Evolutionary conservation across 2,329 filamentous ascomycete species (phyloP).

Genomic region (Claviceps paspali): DNA sequence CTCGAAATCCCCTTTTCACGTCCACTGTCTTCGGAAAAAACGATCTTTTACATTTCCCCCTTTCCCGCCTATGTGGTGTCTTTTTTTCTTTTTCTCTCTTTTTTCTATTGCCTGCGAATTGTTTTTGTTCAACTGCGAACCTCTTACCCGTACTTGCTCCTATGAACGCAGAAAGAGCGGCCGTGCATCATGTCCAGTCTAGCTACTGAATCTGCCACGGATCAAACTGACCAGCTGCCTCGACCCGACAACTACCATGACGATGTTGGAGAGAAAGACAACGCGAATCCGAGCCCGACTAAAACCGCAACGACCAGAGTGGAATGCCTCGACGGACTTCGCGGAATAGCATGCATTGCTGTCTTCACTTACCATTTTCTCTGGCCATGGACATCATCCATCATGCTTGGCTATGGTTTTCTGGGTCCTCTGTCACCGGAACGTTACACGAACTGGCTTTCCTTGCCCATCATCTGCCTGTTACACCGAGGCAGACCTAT

Average conservation of each 20-base stretch:
- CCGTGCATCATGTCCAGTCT: too few species aligned
- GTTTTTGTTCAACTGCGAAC: too few species aligned
- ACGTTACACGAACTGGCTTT: constrained; percentile 17
- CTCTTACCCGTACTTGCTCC: too few species aligned
- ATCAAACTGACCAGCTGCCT: constrained; percentile 1
- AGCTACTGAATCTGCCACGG: too few species aligned
- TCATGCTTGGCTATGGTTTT: constrained; percentile 25
- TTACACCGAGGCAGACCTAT: constrained; percentile 24
- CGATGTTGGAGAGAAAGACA: not conserved
- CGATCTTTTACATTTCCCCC: too few species aligned
- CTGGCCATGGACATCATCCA: constrained; percentile 24
- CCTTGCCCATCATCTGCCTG: constrained; percentile 25
- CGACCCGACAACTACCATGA: not conserved
- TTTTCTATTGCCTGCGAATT: too few species aligned
- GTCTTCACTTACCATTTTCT: constrained; percentile 29
- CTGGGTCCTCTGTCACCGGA: constrained; percentile 20
- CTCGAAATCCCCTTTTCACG: too few species aligned
- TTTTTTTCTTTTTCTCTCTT: too few species aligned
- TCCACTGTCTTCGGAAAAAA: too few species aligned
- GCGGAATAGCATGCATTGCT: constrained; percentile 25
- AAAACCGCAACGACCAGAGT: constrained; percentile 19
- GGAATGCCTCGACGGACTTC: constrained; percentile 23
- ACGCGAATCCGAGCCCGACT: constrained; percentile 4
- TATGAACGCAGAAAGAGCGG: too few species aligned
- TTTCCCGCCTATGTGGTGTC: too few species aligned